A percentile compares a stretch with the other conserved stretches of the same genome.
phyloP scores from a whole-genome alignment of 2,329 filamentous ascomycete genomes.

The Scedosporium apiospermum region DNA sequence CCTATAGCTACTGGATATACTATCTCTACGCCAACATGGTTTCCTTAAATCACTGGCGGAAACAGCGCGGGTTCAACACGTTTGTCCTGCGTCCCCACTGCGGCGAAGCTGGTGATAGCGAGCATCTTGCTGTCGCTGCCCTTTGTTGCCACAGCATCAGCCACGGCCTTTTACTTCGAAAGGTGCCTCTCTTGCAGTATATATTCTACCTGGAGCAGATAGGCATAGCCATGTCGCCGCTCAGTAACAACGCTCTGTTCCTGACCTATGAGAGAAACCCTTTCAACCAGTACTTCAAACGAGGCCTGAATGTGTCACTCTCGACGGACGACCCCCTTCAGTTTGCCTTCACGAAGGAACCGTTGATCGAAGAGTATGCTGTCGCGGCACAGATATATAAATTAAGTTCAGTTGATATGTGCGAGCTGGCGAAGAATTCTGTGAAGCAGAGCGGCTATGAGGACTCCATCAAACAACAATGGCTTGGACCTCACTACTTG shows the following conservation, averaged over 20 bases:
- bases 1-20: conserved; percentile 99
- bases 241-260: conserved; percentile 96
- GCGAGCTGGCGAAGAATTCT: conserved; percentile 91
- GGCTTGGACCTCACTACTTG: conserved; percentile 74
- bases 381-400: conserved; percentile 99
- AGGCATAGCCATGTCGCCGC: conserved; percentile 96
- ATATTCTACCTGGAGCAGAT: conserved; percentile 98
- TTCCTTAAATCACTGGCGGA: conserved; percentile 86
- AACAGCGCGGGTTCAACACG: conserved; percentile 88
- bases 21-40: conserved; percentile 91
- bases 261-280: conserved; percentile 95
- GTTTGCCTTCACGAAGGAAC: conserved; percentile 97
- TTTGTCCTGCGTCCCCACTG: conserved; percentile 90
- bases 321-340: conserved; percentile 96
- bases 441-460: conserved; percentile 95
- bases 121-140: conserved; percentile 85
- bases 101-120: conserved; percentile 92
- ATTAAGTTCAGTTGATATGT: conserved; percentile 95
- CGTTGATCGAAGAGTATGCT: conserved; percentile 94
- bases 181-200: conserved; percentile 91
- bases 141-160: conserved; percentile 95
- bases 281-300: conserved; percentile 89
- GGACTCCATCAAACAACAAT: conserved; percentile 76
- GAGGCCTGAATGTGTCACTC: conserved; percentile 88
- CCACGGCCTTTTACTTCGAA: conserved; percentile 83